Evolutionary conservation across 1,284 basidiomycete genomes (phyloP).

Genomic region (Caloboletus inedulis): DNA sequence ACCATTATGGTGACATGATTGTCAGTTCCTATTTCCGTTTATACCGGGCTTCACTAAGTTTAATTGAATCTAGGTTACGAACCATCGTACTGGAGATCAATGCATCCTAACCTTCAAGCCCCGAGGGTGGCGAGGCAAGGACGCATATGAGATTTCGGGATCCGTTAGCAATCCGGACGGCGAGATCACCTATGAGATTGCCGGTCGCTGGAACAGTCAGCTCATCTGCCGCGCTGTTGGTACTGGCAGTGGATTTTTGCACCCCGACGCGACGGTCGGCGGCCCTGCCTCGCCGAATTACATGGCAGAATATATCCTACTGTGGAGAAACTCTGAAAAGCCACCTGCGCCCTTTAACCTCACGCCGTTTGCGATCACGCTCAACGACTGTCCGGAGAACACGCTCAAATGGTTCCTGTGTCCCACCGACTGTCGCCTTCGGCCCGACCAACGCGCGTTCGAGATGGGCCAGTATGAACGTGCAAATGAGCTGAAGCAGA

Average conservation of each 20-base stretch:
- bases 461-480: slow-evolving; percentile 89
- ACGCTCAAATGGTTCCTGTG: slow-evolving; percentile 73
- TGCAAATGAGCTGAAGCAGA: slow-evolving; percentile 84
- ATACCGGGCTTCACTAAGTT: neutral
- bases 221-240: slow-evolving; percentile 82
- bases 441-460: slow-evolving; percentile 95
- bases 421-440: slow-evolving; percentile 90
- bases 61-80: slow-evolving; percentile 59
- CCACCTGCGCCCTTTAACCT: slow-evolving; percentile 87
- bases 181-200: slow-evolving; percentile 81
- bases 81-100: slow-evolving; percentile 90
- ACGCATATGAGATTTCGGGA: slow-evolving; percentile 91
- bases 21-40: slow-evolving; percentile 46
- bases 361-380: slow-evolving; percentile 90
- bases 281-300: slow-evolving; percentile 46
- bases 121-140: slow-evolving; percentile 89
- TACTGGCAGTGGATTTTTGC: slow-evolving; percentile 60
- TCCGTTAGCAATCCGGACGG: slow-evolving; percentile 72
- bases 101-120: slow-evolving; percentile 95
- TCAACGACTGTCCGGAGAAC: slow-evolving; percentile 77
- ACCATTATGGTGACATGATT: slow-evolving; percentile 95
- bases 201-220: slow-evolving; percentile 95
- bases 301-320: slow-evolving; percentile 67
- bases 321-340: slow-evolving; percentile 94
- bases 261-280: slow-evolving; percentile 67